Conservation (phyloP, 2,329 filamentous ascomycete genomes). For the Rhexocercosporidium sp. region DNA sequence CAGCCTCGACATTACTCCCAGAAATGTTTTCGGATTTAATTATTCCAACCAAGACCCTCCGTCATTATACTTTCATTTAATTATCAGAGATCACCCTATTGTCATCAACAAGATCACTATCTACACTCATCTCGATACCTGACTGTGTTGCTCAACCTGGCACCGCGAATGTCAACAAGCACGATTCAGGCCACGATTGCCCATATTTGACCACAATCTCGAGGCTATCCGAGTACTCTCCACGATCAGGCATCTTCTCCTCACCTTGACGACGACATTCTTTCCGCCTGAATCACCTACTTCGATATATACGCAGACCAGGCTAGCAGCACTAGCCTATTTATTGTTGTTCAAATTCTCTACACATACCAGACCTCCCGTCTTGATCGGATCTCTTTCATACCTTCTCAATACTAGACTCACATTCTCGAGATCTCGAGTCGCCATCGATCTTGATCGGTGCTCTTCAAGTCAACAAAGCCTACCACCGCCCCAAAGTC, state of each 20-base stretch:
- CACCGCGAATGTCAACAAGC: background rate
- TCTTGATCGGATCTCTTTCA: background rate
- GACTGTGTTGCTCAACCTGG: background rate
- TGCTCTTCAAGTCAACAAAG: background rate
- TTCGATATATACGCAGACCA: background rate
- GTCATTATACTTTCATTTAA: background rate
- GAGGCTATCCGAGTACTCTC: background rate
- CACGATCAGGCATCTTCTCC: background rate
- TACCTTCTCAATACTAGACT: background rate
- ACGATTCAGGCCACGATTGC: background rate
- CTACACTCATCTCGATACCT: background rate
- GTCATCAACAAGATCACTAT: background rate
- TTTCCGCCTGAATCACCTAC: background rate
- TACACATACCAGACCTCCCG: background rate
- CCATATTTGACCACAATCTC: background rate
- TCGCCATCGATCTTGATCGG: background rate
- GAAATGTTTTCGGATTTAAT: background rate
- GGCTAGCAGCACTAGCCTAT: background rate
- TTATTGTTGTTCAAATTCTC: background rate
- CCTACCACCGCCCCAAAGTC: background rate
- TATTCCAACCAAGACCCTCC: background rate
- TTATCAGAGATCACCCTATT: background rate
- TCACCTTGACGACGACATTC: background rate
- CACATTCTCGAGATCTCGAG: background rate
- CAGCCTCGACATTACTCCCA: background rate